Evolutionary conservation across 768 basidiomycete species (phyloP).

Genomic region (Rhizopogon sp.): DNA sequence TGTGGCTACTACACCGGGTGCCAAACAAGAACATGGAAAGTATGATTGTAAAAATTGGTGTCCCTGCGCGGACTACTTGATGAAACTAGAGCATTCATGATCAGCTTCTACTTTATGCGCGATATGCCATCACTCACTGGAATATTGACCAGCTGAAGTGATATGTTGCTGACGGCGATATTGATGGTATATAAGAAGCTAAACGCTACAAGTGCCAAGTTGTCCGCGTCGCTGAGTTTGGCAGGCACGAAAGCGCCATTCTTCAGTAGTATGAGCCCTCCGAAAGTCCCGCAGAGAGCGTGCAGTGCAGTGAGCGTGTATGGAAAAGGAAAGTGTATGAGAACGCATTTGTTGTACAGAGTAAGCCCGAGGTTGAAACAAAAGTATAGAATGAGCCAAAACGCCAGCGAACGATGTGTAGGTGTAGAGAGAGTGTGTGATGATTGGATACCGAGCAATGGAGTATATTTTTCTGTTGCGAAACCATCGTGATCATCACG

Average conservation of each 20-base stretch:
- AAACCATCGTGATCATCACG: not conserved
- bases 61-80: conserved; percentile 90
- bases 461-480: not conserved
- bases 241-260: conserved; percentile 56
- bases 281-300: conserved; percentile 79
- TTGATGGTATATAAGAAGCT: conserved; percentile 91
- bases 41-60: conserved; percentile 87
- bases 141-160: conserved; percentile 82
- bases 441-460: not conserved
- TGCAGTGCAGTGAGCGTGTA: conserved; percentile 94
- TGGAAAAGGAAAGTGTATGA: conserved; percentile 91
- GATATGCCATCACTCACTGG: conserved; percentile 54
- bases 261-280: conserved; percentile 64
- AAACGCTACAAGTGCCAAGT: conserved; percentile 68
- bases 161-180: conserved; percentile 91
- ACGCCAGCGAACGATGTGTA: conserved; percentile 27
- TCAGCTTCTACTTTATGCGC: not conserved
- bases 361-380: conserved; percentile 88
- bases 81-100: conserved; percentile 64
- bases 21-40: conserved; percentile 70
- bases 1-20: conserved; percentile 51
- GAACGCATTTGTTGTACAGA: conserved; percentile 90
- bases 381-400: conserved; percentile 84
- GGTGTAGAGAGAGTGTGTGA: conserved; percentile 1
- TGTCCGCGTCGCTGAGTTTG: conserved; percentile 45